These are phyloP conservation scores for Oligophagozyma castellii DNA, from an alignment of 1,139 yeast genomes.

Conservation along the genomic window DNA sequence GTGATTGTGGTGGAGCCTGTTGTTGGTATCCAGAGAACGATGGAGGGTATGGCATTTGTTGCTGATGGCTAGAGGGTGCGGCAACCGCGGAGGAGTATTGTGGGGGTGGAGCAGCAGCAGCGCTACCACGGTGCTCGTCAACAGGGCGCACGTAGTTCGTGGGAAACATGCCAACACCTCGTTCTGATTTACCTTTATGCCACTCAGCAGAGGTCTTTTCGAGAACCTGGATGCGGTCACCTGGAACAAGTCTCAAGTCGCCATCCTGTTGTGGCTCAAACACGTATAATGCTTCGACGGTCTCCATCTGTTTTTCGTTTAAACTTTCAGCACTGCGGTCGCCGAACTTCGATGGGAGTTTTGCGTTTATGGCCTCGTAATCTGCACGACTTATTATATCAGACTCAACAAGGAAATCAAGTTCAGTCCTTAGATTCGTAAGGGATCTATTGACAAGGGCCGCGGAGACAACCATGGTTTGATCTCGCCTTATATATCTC, in stretches of 20 bases:
- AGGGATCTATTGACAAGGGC: slow-evolving; percentile 69
- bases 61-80: slow-evolving; percentile 10
- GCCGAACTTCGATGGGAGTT: slow-evolving; percentile 48
- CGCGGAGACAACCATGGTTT: slow-evolving; percentile 30
- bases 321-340: slow-evolving; percentile 15
- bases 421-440: slow-evolving; percentile 54
- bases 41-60: slow-evolving; percentile 8
- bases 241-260: slow-evolving; percentile 51
- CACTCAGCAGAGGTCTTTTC: slow-evolving; percentile 78
- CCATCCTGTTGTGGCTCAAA: slow-evolving; percentile 56
- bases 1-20: slow-evolving; percentile 8
- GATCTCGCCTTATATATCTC: too few species aligned
- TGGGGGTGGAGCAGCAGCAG: slow-evolving; percentile 1
- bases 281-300: slow-evolving; percentile 58
- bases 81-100: slow-evolving; percentile 1
- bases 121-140: slow-evolving; percentile 17
- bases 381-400: slow-evolving; percentile 54
- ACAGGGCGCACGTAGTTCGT: slow-evolving; percentile 60
- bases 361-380: slow-evolving; percentile 35
- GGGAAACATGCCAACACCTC: slow-evolving; percentile 73
- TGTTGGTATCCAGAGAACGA: slow-evolving; percentile 7
- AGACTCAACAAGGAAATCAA: slow-evolving; percentile 69
- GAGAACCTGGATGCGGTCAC: slow-evolving; percentile 52
- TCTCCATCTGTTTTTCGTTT: slow-evolving; percentile 20
- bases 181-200: slow-evolving; percentile 70